Evolutionary conservation across 306 rosid species (phyloP), one percentile per base, ranked within the genome.

Genomic region (Comarum palustre): DNA sequence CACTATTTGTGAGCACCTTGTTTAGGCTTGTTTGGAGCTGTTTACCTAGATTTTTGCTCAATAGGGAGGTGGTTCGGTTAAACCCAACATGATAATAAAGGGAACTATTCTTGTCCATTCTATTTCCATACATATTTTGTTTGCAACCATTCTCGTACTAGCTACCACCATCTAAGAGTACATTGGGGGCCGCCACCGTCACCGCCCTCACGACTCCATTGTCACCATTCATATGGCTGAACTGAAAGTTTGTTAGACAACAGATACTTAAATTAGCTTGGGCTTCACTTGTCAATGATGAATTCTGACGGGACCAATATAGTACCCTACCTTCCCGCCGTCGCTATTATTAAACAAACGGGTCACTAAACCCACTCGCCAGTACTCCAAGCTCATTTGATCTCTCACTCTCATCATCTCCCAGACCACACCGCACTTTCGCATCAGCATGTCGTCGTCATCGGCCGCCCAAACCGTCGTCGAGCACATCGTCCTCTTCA

Each of bases 401-500:
- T 82, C 59, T 74, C 84, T 42, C 59, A 6, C 74, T 0, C 79
- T 45, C 70, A n/a, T 78, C 66, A 38, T 68, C 9, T 20, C 83
- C 70, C 69, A 70, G n/a, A 52, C 79, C 13, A 46, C 15, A 22
- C 58, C 50, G 17, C 24, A n/a, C 11, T 51, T 19, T 7, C 11
- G 20, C 41, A 76, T 84, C 63, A 81, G 39, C 57, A 78, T 75
- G 79, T 50, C 72, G 15, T 71, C 73, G 1, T 0, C 58, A 12
- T 22, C 80, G 5, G 75, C 77, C 31, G 24, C 89, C 51, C 61
- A 51, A 51, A 8, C 58, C 13, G 58, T 91, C 64, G 50, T 91
- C 19, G 98, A 94, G 66, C 98, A 87, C 82, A 73, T 88, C 36
- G 98, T 94, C 11, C 86, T 94, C 71, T 88, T 94, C 88, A 94